Evolutionary conservation across 139 green algal species (phyloP).

Genomic region (Astrephomene gubernaculifera): DNA sequence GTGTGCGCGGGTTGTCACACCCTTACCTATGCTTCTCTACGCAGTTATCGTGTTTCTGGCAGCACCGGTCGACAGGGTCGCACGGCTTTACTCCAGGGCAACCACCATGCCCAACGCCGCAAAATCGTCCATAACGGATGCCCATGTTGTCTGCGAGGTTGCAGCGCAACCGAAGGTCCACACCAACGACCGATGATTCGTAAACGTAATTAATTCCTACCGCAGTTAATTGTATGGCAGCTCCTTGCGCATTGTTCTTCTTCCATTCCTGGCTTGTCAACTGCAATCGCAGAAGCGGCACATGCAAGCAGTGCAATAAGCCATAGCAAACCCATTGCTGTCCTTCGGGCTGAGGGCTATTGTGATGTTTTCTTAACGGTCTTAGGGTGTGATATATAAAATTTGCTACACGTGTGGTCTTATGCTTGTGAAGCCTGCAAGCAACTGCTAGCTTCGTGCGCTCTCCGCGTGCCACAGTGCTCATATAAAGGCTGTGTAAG

Average conservation of each 20-base stretch:
- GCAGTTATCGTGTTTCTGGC: conserved; percentile 22
- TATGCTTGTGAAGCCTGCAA: too few species aligned
- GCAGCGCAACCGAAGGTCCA: background rate
- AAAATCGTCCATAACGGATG: conserved; percentile 33
- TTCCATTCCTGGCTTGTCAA: conserved; percentile 2
- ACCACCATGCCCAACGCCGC: conserved; percentile 33
- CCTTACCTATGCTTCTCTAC: conserved; percentile 24
- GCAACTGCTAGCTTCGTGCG: too few species aligned
- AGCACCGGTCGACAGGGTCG: conserved; percentile 37
- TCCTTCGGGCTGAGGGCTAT: too few species aligned
- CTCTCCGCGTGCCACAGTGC: too few species aligned
- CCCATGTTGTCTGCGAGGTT: conserved; percentile 17
- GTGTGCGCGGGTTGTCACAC: background rate
- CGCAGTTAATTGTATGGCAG: conserved; percentile 38
- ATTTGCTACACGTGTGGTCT: too few species aligned
- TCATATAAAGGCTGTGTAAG: too few species aligned
- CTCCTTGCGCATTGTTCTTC: conserved; percentile 22
- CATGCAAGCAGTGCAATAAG: background rate
- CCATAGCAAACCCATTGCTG: too few species aligned
- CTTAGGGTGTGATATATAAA: too few species aligned
- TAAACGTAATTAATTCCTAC: background rate
- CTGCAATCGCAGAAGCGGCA: background rate
- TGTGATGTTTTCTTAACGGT: too few species aligned
- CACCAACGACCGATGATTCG: background rate
- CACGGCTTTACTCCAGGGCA: conserved; percentile 35